Conservation (phyloP, 2,329 filamentous ascomycete genomes). For the Orbilia javanica region DNA sequence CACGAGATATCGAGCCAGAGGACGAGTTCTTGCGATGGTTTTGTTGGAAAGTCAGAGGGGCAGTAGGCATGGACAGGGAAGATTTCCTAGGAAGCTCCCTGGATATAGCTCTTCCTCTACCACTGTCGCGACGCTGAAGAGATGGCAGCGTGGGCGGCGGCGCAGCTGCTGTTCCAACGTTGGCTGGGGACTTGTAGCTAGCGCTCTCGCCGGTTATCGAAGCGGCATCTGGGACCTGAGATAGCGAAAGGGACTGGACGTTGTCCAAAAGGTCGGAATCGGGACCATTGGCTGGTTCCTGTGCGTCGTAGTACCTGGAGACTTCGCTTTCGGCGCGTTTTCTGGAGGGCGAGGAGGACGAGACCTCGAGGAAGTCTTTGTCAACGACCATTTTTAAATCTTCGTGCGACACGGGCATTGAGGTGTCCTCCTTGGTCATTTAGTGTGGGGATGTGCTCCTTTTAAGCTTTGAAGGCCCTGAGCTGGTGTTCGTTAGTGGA, state of each 20-base stretch:
- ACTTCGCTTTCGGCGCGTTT: conserved; percentile 58
- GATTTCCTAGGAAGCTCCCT: conserved; percentile 40
- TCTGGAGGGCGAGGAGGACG: conserved; percentile 43
- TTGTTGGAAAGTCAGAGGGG: conserved; percentile 50
- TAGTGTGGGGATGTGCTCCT: neutral
- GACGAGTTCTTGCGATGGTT: conserved; percentile 43
- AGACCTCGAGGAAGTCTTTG: conserved; percentile 44
- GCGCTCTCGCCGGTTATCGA: conserved; percentile 3
- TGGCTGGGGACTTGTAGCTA: conserved; percentile 13
- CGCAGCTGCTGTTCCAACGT: neutral
- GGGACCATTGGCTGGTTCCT: conserved; percentile 24
- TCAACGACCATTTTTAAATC: conserved; percentile 29
- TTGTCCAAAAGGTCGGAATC: conserved; percentile 44
- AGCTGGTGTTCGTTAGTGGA: neutral
- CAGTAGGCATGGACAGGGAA: conserved; percentile 32
- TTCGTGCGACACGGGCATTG: conserved; percentile 37
- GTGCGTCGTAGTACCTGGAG: conserved; percentile 57
- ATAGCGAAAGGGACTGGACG: conserved; percentile 21
- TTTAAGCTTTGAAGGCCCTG: neutral
- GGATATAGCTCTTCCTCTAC: conserved; percentile 29
- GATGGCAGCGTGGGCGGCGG: neutral
- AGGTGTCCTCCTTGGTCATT: neutral
- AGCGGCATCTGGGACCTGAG: conserved; percentile 24
- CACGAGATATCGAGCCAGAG: conserved; percentile 32
- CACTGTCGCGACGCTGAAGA: conserved; percentile 52